These are phyloP conservation scores for Cercospora beticola DNA, from an alignment of 2,329 filamentous ascomycete species.

Conservation along the genomic window DNA sequence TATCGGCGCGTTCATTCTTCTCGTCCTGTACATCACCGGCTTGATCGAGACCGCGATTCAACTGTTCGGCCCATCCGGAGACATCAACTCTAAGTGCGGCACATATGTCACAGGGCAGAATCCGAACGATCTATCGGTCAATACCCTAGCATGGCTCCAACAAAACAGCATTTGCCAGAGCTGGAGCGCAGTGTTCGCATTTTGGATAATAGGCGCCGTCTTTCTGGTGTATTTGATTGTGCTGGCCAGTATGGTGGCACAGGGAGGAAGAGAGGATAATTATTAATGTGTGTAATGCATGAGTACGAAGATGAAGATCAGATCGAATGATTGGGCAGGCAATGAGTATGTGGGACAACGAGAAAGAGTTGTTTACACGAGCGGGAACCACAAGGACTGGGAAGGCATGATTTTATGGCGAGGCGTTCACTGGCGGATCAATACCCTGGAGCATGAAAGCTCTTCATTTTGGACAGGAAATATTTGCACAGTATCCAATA, in stretches of 20 bases:
- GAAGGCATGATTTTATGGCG: conserved; percentile 2
- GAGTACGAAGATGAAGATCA: not conserved
- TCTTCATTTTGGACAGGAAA: conserved; percentile 1
- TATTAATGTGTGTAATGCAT: conserved; percentile 1
- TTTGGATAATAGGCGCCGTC: conserved; percentile 62
- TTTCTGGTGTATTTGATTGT: conserved; percentile 67
- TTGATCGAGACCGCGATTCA: conserved; percentile 64
- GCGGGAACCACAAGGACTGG: not conserved
- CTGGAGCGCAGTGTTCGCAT: conserved; percentile 64
- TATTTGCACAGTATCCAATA: not conserved
- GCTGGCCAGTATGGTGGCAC: conserved; percentile 46
- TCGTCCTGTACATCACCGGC: conserved; percentile 61
- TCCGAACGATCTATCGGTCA: conserved; percentile 49
- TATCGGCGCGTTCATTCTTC: conserved; percentile 60
- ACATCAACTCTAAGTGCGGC: conserved; percentile 60
- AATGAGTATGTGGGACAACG: not conserved
- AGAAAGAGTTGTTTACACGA: conserved; percentile 3
- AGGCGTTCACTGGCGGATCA: conserved; percentile 6
- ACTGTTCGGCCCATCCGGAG: conserved; percentile 56
- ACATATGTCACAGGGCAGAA: conserved; percentile 55
- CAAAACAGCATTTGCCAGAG: conserved; percentile 63
- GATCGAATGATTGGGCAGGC: not conserved
- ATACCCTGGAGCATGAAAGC: conserved; percentile 3
- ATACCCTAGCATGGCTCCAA: conserved; percentile 62
- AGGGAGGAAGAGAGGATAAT: conserved; percentile 32